Evolutionary conservation across 148 eudicot genomes (phyloP).

Genomic region (Agrostemma githago): DNA sequence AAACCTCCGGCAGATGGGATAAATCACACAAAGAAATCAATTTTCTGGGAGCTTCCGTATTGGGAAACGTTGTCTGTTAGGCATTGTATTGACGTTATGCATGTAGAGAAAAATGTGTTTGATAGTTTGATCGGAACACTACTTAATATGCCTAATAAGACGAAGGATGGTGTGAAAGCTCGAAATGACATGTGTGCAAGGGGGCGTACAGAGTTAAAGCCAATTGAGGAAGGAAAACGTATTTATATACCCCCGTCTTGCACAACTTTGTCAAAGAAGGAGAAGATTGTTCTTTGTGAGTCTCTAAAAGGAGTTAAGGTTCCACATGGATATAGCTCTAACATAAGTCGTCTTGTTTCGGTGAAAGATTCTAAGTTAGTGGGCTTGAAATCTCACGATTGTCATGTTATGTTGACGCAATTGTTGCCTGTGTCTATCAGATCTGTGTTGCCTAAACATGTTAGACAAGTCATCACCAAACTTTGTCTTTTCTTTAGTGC

Average conservation of each 20-base stretch:
- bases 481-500: slow-evolving; percentile 16
- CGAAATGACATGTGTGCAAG: background rate
- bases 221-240: background rate
- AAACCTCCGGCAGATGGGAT: background rate
- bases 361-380: background rate
- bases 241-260: slow-evolving; percentile 3
- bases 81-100: no score
- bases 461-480: slow-evolving; percentile 14
- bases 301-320: slow-evolving; percentile 15
- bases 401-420: slow-evolving; percentile 17
- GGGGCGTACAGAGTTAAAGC: background rate
- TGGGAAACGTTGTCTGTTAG: slow-evolving; percentile 2
- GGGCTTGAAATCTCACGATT: slow-evolving; percentile 22
- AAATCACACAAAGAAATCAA: slow-evolving; percentile 3
- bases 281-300: background rate
- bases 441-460: slow-evolving; percentile 12
- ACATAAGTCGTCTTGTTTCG: background rate
- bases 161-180: background rate
- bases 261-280: slow-evolving; percentile 1
- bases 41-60: slow-evolving; percentile 11
- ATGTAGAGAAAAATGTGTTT: background rate
- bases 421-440: slow-evolving; percentile 13
- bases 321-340: slow-evolving; percentile 12
- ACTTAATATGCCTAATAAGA: background rate
- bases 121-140: slow-evolving; percentile 10